A percentile compares a stretch with the other conserved stretches of the same genome.
Evolutionary conservation across 192 early-diverging fungal genomes (phyloP).

Genomic region (Coemansia furcata): DNA sequence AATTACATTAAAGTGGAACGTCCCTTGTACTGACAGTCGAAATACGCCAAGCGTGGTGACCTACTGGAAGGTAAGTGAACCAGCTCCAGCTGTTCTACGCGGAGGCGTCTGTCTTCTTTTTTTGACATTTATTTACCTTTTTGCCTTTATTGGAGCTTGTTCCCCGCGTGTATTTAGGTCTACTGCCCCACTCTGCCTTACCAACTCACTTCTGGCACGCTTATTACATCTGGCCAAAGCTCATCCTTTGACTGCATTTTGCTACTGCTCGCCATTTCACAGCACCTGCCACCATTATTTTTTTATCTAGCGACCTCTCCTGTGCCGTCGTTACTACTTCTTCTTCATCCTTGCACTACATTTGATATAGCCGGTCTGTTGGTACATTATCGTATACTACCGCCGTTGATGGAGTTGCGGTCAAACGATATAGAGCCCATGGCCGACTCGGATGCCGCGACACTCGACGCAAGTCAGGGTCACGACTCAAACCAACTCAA

Average conservation of each 20-base stretch:
- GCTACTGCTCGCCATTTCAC: constrained; percentile 4
- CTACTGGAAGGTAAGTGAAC: background rate
- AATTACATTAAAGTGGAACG: background rate
- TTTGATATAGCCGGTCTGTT: background rate
- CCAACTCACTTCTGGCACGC: background rate
- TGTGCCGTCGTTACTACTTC: background rate
- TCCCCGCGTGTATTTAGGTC: constrained; percentile 1
- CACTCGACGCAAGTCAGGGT: background rate
- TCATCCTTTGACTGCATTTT: background rate
- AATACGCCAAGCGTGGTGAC: background rate
- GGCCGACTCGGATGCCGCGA: background rate
- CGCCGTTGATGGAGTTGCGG: background rate
- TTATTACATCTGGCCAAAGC: background rate
- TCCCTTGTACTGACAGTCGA: background rate
- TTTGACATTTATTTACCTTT: background rate
- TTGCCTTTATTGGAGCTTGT: background rate
- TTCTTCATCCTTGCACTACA: background rate
- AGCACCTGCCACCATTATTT: background rate
- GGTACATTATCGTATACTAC: background rate
- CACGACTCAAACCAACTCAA: background rate
- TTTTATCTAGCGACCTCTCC: background rate
- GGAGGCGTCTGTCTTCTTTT: background rate
- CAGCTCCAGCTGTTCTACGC: background rate
- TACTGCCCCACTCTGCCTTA: constrained; percentile 9
- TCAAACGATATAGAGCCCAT: background rate